Evolutionary conservation across 2,329 filamentous ascomycete species (phyloP), one percentile per base, ranked within the genome.

Genomic region (Gremmenia infestans): DNA sequence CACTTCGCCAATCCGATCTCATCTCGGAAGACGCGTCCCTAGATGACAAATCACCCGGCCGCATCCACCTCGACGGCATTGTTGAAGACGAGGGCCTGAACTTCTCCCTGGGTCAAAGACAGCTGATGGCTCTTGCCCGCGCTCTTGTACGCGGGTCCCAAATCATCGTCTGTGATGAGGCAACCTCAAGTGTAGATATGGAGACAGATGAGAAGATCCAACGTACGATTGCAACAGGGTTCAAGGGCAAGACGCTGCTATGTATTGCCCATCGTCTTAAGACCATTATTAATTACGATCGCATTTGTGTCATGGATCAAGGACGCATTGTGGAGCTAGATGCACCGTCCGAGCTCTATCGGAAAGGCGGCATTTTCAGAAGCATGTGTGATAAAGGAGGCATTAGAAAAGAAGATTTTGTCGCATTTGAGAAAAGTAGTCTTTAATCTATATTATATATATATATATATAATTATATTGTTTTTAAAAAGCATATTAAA

Each of bases 131-230:
- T 1, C 80, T 99, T 1, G 92, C 92, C 0, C 86, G 94, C 0
- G 94, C 94, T 0, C 82, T 99, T 2, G 93, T 97, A 4, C 86
- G 93, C 39, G 85, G 87, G 45, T 88, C 87, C 0, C 90, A 88
- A 65, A 97, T 97, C 73, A 97, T 97, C 65, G 87, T 99, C 50
- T 97, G 93, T 72, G 94, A 99, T 75, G 94, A 99, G 73, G 94
- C 94, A 1, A 99, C 94, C 0, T 91, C 87, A 1, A 89, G 84
- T 0, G 92, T 97, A 7, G 93, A 97, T 72, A 94, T 97, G 78
- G 93, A 97, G 69, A 97, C 93, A 3, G 94, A 99, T 70, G 87
- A 91, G 72, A 95, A 94, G 80, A 96, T 97, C 69, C 93, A 97
- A 72, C 77, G 78, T 54, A 96, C 92, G 3, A 97, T 97, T 72